Percentiles rank a stretch among this genome's conserved stretches.
These are phyloP conservation scores for Murraya paniculata DNA, from an alignment of 345 rosid genomes.

Conservation along the genomic window DNA sequence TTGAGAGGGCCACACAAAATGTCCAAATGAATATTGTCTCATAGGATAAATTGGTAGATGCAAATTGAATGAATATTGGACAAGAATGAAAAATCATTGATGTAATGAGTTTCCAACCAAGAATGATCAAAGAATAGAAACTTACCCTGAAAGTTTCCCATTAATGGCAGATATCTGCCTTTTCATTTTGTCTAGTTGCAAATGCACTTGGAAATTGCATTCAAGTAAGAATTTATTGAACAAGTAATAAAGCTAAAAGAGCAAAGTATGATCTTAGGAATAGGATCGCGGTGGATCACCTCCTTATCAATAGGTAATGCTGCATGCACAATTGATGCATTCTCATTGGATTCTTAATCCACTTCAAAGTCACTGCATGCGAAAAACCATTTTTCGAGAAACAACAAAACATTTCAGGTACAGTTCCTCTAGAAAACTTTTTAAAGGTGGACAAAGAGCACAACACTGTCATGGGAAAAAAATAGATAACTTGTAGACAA, in stretches of 20 bases:
- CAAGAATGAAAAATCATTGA: constrained; percentile 6
- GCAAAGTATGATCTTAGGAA: background rate
- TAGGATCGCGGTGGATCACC: constrained; percentile 32
- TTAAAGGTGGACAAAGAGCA: background rate
- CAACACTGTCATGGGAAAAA: background rate
- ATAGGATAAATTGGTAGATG: background rate
- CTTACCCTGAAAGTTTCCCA: constrained; percentile 82
- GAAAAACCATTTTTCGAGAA: background rate
- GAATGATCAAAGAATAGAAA: background rate
- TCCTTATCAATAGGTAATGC: constrained; percentile 84
- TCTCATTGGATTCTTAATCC: constrained; percentile 67
- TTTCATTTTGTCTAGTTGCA: constrained; percentile 93
- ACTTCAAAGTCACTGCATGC: constrained; percentile 74
- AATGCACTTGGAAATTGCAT: constrained; percentile 39
- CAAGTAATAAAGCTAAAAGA: background rate
- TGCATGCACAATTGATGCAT: constrained; percentile 65
- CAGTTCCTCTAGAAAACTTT: background rate
- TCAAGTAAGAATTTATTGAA: background rate
- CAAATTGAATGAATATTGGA: background rate
- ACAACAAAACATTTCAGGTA: background rate
- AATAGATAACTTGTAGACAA: background rate
- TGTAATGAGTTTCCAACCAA: constrained; percentile 8
- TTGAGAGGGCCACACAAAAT: background rate
- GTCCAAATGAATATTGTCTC: background rate
- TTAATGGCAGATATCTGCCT: constrained; percentile 57